phyloP scores from a whole-genome alignment of 2,329 filamentous ascomycete genomes.

The Blumeriella jaapii region DNA sequence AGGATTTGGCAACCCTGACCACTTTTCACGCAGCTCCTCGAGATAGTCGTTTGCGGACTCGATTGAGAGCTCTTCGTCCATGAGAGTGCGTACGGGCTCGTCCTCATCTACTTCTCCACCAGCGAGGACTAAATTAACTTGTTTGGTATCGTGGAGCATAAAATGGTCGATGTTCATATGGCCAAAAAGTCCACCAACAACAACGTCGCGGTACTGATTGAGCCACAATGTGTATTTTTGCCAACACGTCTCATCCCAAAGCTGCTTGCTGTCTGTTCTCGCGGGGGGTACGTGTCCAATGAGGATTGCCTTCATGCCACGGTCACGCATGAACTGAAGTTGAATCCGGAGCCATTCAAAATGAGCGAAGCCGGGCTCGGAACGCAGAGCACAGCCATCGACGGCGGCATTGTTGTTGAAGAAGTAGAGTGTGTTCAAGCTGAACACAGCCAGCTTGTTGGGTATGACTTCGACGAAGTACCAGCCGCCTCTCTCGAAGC shows the following conservation, averaged over 20 bases:
- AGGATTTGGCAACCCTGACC: conserved; percentile 58
- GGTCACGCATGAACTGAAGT: conserved; percentile 67
- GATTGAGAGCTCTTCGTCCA: conserved; percentile 46
- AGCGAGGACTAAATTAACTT: conserved; percentile 51
- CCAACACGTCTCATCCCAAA: conserved; percentile 97
- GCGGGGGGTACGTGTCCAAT: conserved; percentile 92
- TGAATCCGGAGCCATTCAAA: conserved; percentile 94
- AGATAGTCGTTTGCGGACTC: conserved; percentile 71
- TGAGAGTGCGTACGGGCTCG: conserved; percentile 27
- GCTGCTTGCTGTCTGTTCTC: conserved; percentile 69
- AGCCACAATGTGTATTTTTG: conserved; percentile 93
- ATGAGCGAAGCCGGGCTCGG: conserved; percentile 84
- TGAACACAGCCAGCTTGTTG: conserved; percentile 74
- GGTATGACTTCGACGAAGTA: conserved; percentile 90
- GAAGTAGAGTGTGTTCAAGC: conserved; percentile 93
- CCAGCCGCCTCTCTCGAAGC: conserved; percentile 88
- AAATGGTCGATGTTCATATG: conserved; percentile 99
- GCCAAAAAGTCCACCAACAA: conserved; percentile 69
- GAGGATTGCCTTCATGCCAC: conserved; percentile 87
- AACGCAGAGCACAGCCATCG: conserved; percentile 69
- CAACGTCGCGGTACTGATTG: conserved; percentile 79
- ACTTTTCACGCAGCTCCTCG: conserved; percentile 62
- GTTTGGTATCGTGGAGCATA: conserved; percentile 73
- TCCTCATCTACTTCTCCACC: conserved; percentile 22
- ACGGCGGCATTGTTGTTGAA: conserved; percentile 89